Percentiles rank a stretch among this genome's conserved stretches.
Evolutionary conservation across 192 early-diverging fungal genomes (phyloP).

Genomic region (Chytriomyces sp.): DNA sequence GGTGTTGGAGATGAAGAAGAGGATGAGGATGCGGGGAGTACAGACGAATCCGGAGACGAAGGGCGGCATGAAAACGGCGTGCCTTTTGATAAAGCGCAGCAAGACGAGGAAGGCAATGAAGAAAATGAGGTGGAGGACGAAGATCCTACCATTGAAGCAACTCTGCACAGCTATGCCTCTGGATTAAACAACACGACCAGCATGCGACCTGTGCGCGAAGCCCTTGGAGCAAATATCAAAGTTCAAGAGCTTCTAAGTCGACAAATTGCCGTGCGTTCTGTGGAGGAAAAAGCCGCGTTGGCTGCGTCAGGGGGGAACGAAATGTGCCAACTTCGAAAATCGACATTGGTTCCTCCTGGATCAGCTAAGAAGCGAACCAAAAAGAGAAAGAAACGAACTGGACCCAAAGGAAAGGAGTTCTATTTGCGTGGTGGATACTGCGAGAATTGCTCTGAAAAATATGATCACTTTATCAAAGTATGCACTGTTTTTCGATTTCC

Average conservation of each 20-base stretch:
- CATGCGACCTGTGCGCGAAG: not conserved
- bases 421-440: slow-evolving; percentile 21
- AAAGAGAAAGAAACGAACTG: not conserved
- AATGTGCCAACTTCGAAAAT: not conserved
- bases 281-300: not conserved
- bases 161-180: not conserved
- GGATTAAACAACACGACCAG: slow-evolving; percentile 18
- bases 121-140: slow-evolving; percentile 3
- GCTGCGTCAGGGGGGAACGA: not conserved
- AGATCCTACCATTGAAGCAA: not conserved
- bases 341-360: not conserved
- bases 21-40: not conserved
- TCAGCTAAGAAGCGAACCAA: not conserved
- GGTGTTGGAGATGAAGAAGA: not conserved
- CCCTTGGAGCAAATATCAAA: not conserved
- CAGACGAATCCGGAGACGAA: not conserved
- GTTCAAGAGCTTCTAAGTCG: not conserved
- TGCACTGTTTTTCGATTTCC: not conserved
- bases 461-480: slow-evolving; percentile 19
- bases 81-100: not conserved
- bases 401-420: slow-evolving; percentile 23
- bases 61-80: not conserved
- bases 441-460: slow-evolving; percentile 27
- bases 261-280: not conserved
- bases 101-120: not conserved